phyloP scores from a whole-genome alignment of 306 rosid genomes.

The Inga laurina region DNA sequence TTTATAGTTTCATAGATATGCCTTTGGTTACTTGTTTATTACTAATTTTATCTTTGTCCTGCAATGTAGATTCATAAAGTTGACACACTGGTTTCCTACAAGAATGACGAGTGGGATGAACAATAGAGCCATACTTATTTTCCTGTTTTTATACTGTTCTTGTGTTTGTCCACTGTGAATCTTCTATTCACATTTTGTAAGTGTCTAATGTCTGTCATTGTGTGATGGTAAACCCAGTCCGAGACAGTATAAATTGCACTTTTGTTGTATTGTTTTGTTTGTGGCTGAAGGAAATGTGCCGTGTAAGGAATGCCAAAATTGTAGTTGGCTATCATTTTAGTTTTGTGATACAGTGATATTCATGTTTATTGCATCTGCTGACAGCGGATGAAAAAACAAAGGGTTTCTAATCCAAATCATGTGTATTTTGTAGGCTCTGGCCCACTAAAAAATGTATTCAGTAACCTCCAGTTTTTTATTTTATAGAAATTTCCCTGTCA shows the following conservation, averaged over 20 bases:
- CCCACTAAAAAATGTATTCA: too few relatives aligned
- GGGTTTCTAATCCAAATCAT: too few relatives aligned
- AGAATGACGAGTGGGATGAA: slow-evolving; percentile 74
- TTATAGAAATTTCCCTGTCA: too few relatives aligned
- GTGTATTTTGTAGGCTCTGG: too few relatives aligned
- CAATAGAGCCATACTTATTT: slow-evolving; percentile 24
- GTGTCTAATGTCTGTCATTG: not conserved
- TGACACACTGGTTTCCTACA: slow-evolving; percentile 75
- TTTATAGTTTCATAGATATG: not conserved
- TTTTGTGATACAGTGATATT: not conserved
- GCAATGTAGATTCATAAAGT: slow-evolving; percentile 70
- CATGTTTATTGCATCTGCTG: too few relatives aligned
- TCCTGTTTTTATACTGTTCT: not conserved
- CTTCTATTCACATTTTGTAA: slow-evolving; percentile 20
- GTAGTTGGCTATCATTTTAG: not conserved
- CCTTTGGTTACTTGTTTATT: not conserved
- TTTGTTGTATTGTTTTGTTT: not conserved
- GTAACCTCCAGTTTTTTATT: too few relatives aligned
- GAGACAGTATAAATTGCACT: not conserved
- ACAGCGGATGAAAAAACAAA: too few relatives aligned
- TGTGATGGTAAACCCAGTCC: not conserved
- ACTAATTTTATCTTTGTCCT: not conserved
- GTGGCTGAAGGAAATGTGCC: not conserved
- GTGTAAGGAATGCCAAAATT: not conserved
- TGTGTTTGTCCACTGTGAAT: slow-evolving; percentile 9